Base-by-base conservation (phyloP, 768 basidiomycete species). In the Gloeostereum incarnatum region DNA sequence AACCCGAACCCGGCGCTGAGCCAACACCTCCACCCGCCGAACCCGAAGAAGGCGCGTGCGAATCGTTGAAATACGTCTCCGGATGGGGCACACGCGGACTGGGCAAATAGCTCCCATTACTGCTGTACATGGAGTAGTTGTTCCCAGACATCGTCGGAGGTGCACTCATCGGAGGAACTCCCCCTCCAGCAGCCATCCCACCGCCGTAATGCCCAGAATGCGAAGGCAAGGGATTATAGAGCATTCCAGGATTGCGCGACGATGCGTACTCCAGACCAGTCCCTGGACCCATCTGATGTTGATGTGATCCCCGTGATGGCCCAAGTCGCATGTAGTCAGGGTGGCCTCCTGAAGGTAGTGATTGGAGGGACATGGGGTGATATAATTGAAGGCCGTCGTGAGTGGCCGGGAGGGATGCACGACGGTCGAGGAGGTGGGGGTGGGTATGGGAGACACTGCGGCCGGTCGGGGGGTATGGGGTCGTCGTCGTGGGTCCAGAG, bases 341-440 rank as follows among this genome's bases (percentile, higher is more conserved):
- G 37, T 46, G 49, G 36, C 53, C 53, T 31, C 54, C 54, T 47
- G 54, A 58, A 29, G 69, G 66, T 55, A 72, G 61, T 17, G 78
- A 75, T 54, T 83, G 82, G 17, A 86, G 70, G 6, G 80, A 75
- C 73, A 86, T 77, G 9, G 85, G 84, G 49, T 82, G 81, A 54
- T 84, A 87, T 27, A 88, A 66, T 51, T 83, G 81, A 19, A 87
- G 62, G 43, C 71, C 66, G 47, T 86, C 83, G 16, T 80, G 68
- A 46, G 35, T 37, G 5, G 59, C 59, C 14, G 81, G 77, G 62
- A 86, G 74, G 2, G 81, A 74, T 2, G 79, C 64, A 17, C 84
- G 73, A 21, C 83, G 72, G 26, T 62, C 64, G 31, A 66, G 56
- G 40, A 62, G 57, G 53, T 71, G 53, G 42, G 65, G 44, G 48